Percentiles rank a stretch among this genome's conserved stretches.
Conservation (phyloP, 495 filamentous ascomycete species). For the Aspergillus indologenus region DNA sequence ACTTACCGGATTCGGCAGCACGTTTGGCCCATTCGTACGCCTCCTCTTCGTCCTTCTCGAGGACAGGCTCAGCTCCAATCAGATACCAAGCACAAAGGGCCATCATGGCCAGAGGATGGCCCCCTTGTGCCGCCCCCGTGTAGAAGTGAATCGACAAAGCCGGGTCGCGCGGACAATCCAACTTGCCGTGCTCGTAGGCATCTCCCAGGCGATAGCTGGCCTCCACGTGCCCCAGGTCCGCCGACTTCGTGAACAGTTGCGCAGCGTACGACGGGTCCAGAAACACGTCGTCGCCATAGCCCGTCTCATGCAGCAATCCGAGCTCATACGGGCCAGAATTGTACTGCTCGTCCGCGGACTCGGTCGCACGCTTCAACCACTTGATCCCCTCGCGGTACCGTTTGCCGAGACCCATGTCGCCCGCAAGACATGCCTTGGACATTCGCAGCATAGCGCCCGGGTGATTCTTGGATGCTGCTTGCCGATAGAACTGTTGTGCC, state of each 20-base stretch:
- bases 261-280: constrained; percentile 85
- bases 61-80: constrained; percentile 85
- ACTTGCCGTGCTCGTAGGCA: constrained; percentile 89
- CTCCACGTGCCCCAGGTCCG: constrained; percentile 83
- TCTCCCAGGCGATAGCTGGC: constrained; percentile 88
- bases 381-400: constrained; percentile 91
- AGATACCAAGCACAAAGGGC: constrained; percentile 98
- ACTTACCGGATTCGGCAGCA: constrained; percentile 79
- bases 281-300: constrained; percentile 91
- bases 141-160: constrained; percentile 97
- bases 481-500: constrained; percentile 89
- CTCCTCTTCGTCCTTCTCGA: constrained; percentile 93
- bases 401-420: constrained; percentile 79
- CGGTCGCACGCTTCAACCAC: constrained; percentile 92
- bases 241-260: constrained; percentile 90
- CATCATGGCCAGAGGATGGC: constrained; percentile 94
- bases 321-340: constrained; percentile 91
- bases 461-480: constrained; percentile 87
- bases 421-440: constrained; percentile 82
- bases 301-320: constrained; percentile 79
- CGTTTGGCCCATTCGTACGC: constrained; percentile 93
- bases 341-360: constrained; percentile 86
- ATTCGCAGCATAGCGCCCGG: constrained; percentile 92
- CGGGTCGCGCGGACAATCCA: constrained; percentile 85
- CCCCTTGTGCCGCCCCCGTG: constrained; percentile 80